Evolutionary conservation across 768 basidiomycete genomes (phyloP).

Genomic region (Collybia mongolica): DNA sequence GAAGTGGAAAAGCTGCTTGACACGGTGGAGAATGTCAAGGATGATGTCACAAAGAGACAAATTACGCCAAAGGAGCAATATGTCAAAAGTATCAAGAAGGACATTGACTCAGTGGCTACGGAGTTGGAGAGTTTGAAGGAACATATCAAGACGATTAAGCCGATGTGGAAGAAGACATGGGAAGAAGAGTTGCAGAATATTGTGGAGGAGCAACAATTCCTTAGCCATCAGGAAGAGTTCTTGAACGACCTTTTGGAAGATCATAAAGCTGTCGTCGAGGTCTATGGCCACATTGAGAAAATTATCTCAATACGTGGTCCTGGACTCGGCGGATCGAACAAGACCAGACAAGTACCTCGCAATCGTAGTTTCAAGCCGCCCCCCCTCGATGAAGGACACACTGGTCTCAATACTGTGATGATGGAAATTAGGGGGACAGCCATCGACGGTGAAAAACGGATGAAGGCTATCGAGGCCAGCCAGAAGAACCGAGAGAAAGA

Average conservation of each 20-base stretch:
- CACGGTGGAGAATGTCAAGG: slow-evolving; percentile 82
- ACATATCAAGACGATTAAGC: slow-evolving; percentile 86
- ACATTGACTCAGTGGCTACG: slow-evolving; percentile 60
- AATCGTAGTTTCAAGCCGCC: slow-evolving; percentile 58
- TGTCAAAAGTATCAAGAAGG: slow-evolving; percentile 69
- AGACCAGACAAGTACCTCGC: slow-evolving; percentile 21
- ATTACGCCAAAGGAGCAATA: slow-evolving; percentile 77
- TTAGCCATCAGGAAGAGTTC: slow-evolving; percentile 91
- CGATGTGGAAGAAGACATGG: slow-evolving; percentile 99
- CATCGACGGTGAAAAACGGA: slow-evolving; percentile 77
- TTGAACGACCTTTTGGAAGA: slow-evolving; percentile 87
- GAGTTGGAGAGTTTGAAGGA: slow-evolving; percentile 78
- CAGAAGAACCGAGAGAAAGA: slow-evolving; percentile 81
- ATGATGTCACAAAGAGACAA: slow-evolving; percentile 88
- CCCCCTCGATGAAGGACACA: slow-evolving; percentile 64
- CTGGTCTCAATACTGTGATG: slow-evolving; percentile 76
- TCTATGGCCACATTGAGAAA: slow-evolving; percentile 90
- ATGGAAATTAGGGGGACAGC: slow-evolving; percentile 85
- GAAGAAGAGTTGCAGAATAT: slow-evolving; percentile 94
- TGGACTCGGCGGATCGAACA: slow-evolving; percentile 32
- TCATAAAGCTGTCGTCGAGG: slow-evolving; percentile 82
- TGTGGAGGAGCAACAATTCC: slow-evolving; percentile 94
- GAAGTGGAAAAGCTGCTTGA: slow-evolving; percentile 94
- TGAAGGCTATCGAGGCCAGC: slow-evolving; percentile 92
- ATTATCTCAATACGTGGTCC: slow-evolving; percentile 71